A percentile compares a stretch with the other conserved stretches of the same genome.
Evolutionary conservation across 306 rosid species (phyloP).

Genomic region (Malus sylvestris): DNA sequence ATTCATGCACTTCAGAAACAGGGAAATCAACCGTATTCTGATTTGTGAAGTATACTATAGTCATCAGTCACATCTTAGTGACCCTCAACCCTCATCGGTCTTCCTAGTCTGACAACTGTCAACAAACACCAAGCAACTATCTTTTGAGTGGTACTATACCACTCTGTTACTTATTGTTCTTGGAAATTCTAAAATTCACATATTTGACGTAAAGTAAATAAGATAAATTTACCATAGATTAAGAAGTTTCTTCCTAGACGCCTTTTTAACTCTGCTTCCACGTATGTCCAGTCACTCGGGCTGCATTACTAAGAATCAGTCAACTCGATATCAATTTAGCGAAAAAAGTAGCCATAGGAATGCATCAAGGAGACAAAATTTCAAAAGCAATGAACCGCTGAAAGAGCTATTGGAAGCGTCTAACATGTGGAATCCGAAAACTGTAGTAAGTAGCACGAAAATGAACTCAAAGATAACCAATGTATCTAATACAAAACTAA

Average conservation of each 20-base stretch:
- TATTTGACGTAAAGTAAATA: background rate
- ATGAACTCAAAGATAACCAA: background rate
- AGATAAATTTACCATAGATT: slow-evolving; percentile 53
- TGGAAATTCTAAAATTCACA: background rate
- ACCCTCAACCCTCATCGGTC: background rate
- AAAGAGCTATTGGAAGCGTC: background rate
- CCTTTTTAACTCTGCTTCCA: slow-evolving; percentile 70
- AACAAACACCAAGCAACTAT: background rate
- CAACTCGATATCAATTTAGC: slow-evolving; percentile 6
- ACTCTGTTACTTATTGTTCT: background rate
- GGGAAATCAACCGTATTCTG: background rate
- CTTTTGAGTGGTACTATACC: background rate
- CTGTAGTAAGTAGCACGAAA: background rate
- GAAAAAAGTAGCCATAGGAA: slow-evolving; percentile 11
- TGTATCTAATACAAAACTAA: background rate
- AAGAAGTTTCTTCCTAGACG: slow-evolving; percentile 75
- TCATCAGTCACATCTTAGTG: background rate
- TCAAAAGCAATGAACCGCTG: background rate
- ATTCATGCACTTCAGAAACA: slow-evolving; percentile 5
- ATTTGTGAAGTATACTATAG: background rate
- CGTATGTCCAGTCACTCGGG: slow-evolving; percentile 87
- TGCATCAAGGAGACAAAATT: background rate
- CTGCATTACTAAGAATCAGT: slow-evolving; percentile 48
- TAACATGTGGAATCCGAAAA: background rate
- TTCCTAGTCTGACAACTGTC: background rate